These are phyloP conservation scores for Mucor mucedo DNA, from an alignment of 371 early-diverging fungal genomes.

Conservation along the genomic window DNA sequence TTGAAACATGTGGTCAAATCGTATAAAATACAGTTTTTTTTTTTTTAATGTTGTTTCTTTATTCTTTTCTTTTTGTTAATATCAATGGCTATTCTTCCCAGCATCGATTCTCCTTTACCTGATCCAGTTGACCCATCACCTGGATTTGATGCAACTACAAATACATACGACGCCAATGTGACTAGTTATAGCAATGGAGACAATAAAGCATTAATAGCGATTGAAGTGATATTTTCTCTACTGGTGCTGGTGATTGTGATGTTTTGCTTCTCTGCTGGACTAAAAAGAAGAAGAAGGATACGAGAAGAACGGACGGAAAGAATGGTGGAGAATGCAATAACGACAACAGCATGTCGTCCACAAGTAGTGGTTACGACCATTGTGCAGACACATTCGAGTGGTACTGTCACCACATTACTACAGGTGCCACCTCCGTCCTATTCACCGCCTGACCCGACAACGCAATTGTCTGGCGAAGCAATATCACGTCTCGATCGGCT, in stretches of 20 bases:
- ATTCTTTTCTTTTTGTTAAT: not conserved
- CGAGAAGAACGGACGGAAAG: not conserved
- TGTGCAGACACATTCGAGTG: slow-evolving; percentile 8
- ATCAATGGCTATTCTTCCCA: not conserved
- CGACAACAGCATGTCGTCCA: slow-evolving; percentile 3
- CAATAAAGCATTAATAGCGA: slow-evolving; percentile 7
- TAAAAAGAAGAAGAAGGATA: not conserved
- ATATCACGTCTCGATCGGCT: slow-evolving; percentile 15
- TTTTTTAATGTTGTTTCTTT: not conserved
- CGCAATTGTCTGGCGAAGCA: slow-evolving; percentile 4
- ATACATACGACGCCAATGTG: not conserved
- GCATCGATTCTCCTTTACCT: not conserved
- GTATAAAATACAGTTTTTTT: not conserved
- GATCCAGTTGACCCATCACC: not conserved
- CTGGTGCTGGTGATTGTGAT: slow-evolving; percentile 7
- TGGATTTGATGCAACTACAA: not conserved
- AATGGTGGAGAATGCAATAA: slow-evolving; percentile 15
- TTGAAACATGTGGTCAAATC: not conserved
- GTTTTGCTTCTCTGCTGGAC: slow-evolving; percentile 10
- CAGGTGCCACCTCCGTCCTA: slow-evolving; percentile 5
- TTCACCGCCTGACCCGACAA: slow-evolving; percentile 17
- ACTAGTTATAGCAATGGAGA: not conserved
- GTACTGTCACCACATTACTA: slow-evolving; percentile 6
- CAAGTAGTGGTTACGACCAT: not conserved
- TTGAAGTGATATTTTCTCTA: slow-evolving; percentile 17